Conservation (phyloP, 2,329 filamentous ascomycete genomes). For the Drechslerella coelobrocha region DNA sequence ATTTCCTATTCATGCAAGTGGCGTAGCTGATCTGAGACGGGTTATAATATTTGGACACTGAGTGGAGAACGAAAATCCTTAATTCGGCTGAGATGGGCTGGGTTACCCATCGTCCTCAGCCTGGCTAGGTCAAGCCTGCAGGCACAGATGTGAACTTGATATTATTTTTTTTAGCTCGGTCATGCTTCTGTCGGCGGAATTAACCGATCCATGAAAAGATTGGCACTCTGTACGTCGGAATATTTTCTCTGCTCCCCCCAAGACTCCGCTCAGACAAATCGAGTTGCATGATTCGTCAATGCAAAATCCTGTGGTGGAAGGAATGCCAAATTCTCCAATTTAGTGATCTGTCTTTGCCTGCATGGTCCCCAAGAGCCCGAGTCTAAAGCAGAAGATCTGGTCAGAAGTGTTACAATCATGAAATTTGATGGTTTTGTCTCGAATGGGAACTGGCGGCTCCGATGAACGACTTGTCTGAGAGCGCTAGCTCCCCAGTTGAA, state of each 20-base stretch:
- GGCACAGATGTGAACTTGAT: slow-evolving; percentile 8
- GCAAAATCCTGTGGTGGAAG: slow-evolving; percentile 25
- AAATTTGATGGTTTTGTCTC: slow-evolving; percentile 38
- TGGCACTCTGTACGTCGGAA: slow-evolving; percentile 31
- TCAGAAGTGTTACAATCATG: slow-evolving; percentile 29
- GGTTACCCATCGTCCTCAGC: slow-evolving; percentile 3
- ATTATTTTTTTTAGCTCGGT: neutral
- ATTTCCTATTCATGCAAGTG: slow-evolving; percentile 24
- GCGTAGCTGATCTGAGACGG: slow-evolving; percentile 22
- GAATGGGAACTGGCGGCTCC: slow-evolving; percentile 44
- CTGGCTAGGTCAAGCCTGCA: slow-evolving; percentile 20
- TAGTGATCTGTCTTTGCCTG: slow-evolving; percentile 26
- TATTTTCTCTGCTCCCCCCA: slow-evolving; percentile 41
- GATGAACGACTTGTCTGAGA: slow-evolving; percentile 18
- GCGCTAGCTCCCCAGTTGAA: neutral
- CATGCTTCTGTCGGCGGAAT: slow-evolving; percentile 27
- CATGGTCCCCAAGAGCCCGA: slow-evolving; percentile 30
- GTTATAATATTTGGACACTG: slow-evolving; percentile 20
- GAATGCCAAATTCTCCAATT: slow-evolving; percentile 30
- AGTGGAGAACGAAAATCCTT: slow-evolving; percentile 32
- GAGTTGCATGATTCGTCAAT: slow-evolving; percentile 37
- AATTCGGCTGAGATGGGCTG: slow-evolving; percentile 8
- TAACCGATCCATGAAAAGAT: slow-evolving; percentile 40
- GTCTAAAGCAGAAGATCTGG: slow-evolving; percentile 36
- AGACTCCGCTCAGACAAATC: slow-evolving; percentile 28